These are phyloP conservation scores for Penicillium occitanis DNA, from an alignment of 2,329 filamentous ascomycete genomes.

Conservation along the genomic window DNA sequence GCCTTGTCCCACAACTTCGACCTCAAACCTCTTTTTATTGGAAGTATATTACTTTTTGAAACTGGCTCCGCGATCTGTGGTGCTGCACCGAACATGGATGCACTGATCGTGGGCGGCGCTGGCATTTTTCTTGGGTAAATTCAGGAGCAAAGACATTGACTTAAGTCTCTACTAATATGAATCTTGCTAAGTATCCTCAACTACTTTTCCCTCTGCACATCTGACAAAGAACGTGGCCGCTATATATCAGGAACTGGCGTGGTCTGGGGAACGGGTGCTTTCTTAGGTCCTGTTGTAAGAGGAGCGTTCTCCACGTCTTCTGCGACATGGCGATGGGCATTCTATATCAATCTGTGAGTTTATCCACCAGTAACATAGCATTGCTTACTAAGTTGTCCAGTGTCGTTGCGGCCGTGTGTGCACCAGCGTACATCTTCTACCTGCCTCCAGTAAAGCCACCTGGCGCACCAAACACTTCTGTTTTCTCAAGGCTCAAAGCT, in stretches of 20 bases:
- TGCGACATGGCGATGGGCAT: constrained; percentile 35
- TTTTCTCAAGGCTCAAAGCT: constrained; percentile 24
- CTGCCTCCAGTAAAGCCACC: neutral
- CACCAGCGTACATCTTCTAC: neutral
- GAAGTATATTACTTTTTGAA: constrained; percentile 32
- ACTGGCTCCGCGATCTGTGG: constrained; percentile 44
- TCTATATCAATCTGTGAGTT: constrained; percentile 37
- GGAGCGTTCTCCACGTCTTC: constrained; percentile 35
- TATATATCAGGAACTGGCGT: constrained; percentile 38
- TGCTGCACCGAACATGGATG: constrained; percentile 46
- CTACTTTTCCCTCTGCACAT: constrained; percentile 26
- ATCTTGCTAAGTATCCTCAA: constrained; percentile 27
- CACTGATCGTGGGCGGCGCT: constrained; percentile 46
- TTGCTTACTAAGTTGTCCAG: neutral
- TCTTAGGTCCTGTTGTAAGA: constrained; percentile 43
- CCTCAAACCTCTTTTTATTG: constrained; percentile 12
- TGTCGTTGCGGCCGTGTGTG: neutral
- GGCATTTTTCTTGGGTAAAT: constrained; percentile 34
- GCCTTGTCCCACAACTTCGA: constrained; percentile 26
- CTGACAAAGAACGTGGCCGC: constrained; percentile 26
- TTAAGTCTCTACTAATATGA: neutral
- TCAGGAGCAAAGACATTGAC: neutral
- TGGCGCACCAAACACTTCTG: constrained; percentile 30
- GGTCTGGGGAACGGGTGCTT: constrained; percentile 37
- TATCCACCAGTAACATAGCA: constrained; percentile 25